These are phyloP conservation scores for Smithsoniella earleae DNA, from an alignment of 163 green algal genomes.

Conservation along the genomic window DNA sequence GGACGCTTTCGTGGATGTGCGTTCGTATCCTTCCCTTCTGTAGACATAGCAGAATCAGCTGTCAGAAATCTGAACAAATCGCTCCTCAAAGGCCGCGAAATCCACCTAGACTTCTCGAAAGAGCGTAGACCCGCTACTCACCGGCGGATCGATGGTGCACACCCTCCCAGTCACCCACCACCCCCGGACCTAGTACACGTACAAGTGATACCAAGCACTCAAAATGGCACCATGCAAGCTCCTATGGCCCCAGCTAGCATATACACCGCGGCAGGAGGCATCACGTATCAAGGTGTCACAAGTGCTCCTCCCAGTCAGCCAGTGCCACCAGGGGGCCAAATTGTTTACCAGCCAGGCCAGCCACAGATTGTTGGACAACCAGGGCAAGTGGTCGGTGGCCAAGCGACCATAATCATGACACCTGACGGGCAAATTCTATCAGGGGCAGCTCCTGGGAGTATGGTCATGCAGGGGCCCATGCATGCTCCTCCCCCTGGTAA, in stretches of 20 bases:
- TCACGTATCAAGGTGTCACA: neutral
- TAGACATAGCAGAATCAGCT: slow-evolving; percentile 17
- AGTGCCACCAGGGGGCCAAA: neutral
- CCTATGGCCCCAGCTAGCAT: neutral
- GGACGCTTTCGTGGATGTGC: slow-evolving; percentile 1
- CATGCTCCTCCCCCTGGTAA: neutral
- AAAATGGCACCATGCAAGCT: neutral
- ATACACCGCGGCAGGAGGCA: neutral
- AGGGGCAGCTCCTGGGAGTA: neutral
- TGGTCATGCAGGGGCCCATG: neutral
- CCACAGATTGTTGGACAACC: neutral
- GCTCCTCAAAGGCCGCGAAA: slow-evolving; percentile 5
- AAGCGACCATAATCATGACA: slow-evolving; percentile 25
- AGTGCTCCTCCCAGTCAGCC: neutral
- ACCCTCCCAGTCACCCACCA: neutral
- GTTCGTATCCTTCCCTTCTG: slow-evolving; percentile 9
- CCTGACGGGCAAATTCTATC: neutral
- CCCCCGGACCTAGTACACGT: too few relatives aligned
- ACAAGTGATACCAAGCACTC: neutral
- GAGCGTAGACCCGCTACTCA: neutral
- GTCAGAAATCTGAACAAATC: slow-evolving; percentile 23
- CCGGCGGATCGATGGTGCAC: neutral
- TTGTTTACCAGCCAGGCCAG: neutral
- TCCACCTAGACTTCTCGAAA: slow-evolving; percentile 15
- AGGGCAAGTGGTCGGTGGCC: too few relatives aligned